A percentile compares a stretch with the other conserved stretches of the same genome.
These are phyloP conservation scores for Penicillium lividum DNA, from an alignment of 495 filamentous ascomycete species.

Conservation along the genomic window DNA sequence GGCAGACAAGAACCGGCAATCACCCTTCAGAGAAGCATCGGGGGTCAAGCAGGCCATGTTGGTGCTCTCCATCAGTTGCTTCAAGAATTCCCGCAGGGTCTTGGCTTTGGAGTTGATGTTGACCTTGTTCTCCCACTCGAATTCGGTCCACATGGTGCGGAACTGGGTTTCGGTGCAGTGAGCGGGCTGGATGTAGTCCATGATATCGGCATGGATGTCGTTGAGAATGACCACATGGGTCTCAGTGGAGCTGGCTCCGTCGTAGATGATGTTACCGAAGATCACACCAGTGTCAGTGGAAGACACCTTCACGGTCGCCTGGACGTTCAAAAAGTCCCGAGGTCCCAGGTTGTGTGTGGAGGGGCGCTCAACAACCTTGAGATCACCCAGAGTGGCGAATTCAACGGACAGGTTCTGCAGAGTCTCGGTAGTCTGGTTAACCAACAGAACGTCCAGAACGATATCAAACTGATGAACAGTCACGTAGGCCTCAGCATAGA, in stretches of 20 bases:
- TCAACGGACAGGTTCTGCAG: slow-evolving; percentile 97
- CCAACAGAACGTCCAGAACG: slow-evolving; percentile 91
- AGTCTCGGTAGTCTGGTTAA: slow-evolving; percentile 97
- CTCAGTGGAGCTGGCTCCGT: slow-evolving; percentile 92
- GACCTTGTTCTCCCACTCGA: slow-evolving; percentile 99
- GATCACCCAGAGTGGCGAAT: slow-evolving; percentile 95
- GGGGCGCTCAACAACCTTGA: slow-evolving; percentile 96
- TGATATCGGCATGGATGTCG: slow-evolving; percentile 98
- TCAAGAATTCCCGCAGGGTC: slow-evolving; percentile 86
- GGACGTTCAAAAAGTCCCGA: slow-evolving; percentile 96
- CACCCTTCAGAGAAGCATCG: slow-evolving; percentile 92
- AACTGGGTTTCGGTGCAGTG: slow-evolving; percentile 98
- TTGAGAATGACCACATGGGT: slow-evolving; percentile 98
- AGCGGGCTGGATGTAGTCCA: slow-evolving; percentile 99
- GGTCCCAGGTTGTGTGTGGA: slow-evolving; percentile 93
- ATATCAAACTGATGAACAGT: slow-evolving; percentile 99
- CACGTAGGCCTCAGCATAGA: slow-evolving; percentile 98
- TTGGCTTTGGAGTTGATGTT: slow-evolving; percentile 98
- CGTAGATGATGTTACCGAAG: slow-evolving; percentile 98
- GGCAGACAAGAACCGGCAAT: slow-evolving; percentile 96
- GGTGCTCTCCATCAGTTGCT: slow-evolving; percentile 93
- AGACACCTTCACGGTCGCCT: slow-evolving; percentile 98
- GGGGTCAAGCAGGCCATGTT: slow-evolving; percentile 99
- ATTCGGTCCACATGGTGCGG: slow-evolving; percentile 99
- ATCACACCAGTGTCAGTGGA: slow-evolving; percentile 99